Base-by-base conservation (phyloP, 1,284 basidiomycete species). In the Pseudozyma sp. region DNA sequence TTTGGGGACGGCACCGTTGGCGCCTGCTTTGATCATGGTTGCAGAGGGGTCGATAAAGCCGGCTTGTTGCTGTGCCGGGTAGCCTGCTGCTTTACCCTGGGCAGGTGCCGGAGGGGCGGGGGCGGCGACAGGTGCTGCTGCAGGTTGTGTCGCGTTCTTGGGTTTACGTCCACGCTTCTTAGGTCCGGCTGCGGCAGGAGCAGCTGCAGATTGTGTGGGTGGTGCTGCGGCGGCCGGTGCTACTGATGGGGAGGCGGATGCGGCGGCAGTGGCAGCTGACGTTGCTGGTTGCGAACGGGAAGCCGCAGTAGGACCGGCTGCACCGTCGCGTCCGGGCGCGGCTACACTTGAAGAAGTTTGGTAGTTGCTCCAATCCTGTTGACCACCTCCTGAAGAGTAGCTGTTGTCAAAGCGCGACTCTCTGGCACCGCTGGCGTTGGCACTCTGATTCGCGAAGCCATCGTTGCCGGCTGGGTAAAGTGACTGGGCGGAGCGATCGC, bases 311-410 rank as follows among this genome's bases (percentile, higher is more conserved):
- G 54, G 19, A 12, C 40, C 55, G n/a, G 44, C 55, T 25, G 54
- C 21, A 12, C 40, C 59, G 2, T 51, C 49, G 19, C 54, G 52
- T 38, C 34, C 19, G 12, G 45, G 39, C 36, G 35, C 40, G 38
- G 45, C 18, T 10, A 54, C 59, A 21, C 38, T 40, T 8, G 56
- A 56, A 19, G 68, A 70, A 13, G 57, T 31, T 40, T 54, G 58
- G 19, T 70, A 70, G 58, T 65, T 70, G 68, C 61, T 61, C 68
- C 68, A 70, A 31, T 70, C 68, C 44, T 70, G 69, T 48, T 71
- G 69, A 5, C 54, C 62, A 47, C 55, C 43, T 45, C 59, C 59
- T 12, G 69, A 65, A 14, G 69, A 61, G 55, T 65, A 66, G 55
- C 61, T 51, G 38, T 45, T 58, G 47, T 66, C 69, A 58, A 65